These are phyloP conservation scores for Trichoderma orchidacearum DNA, from an alignment of 495 filamentous ascomycete genomes.

Conservation along the genomic window DNA sequence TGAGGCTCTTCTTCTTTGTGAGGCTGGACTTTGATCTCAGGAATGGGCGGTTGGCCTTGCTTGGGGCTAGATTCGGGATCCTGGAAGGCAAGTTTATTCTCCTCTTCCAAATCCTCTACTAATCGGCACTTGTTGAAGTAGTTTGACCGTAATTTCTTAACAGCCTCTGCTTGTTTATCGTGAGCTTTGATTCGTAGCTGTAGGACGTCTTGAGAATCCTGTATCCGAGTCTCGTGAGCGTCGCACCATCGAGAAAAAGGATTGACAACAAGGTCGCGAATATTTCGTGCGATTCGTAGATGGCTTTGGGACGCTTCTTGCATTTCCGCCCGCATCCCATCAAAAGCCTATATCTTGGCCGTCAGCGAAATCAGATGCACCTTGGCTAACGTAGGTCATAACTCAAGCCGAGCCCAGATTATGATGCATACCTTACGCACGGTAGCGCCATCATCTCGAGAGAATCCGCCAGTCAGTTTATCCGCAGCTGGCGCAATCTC, in stretches of 20 bases:
- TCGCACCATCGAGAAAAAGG: slow-evolving; percentile 95
- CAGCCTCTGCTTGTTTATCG: slow-evolving; percentile 77
- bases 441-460: slow-evolving; percentile 89
- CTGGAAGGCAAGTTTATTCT: slow-evolving; percentile 95
- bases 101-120: slow-evolving; percentile 92
- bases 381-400: background rate
- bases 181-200: slow-evolving; percentile 80
- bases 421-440: slow-evolving; percentile 62
- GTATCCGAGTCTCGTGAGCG: slow-evolving; percentile 77
- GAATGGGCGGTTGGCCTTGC: slow-evolving; percentile 24
- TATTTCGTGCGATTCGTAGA: slow-evolving; percentile 88
- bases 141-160: slow-evolving; percentile 82
- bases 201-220: slow-evolving; percentile 87
- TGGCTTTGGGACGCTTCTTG: slow-evolving; percentile 80
- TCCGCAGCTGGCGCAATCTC: slow-evolving; percentile 77
- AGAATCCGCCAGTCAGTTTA: slow-evolving; percentile 72
- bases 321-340: slow-evolving; percentile 92
- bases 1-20: slow-evolving; percentile 35
- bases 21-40: slow-evolving; percentile 41
- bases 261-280: slow-evolving; percentile 85
- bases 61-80: slow-evolving; percentile 48
- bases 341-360: slow-evolving; percentile 58
- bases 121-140: slow-evolving; percentile 99
- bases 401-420: background rate
- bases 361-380: slow-evolving; percentile 12